Evolutionary conservation across 768 basidiomycete genomes (phyloP).

Genomic region (Suillus paluster): DNA sequence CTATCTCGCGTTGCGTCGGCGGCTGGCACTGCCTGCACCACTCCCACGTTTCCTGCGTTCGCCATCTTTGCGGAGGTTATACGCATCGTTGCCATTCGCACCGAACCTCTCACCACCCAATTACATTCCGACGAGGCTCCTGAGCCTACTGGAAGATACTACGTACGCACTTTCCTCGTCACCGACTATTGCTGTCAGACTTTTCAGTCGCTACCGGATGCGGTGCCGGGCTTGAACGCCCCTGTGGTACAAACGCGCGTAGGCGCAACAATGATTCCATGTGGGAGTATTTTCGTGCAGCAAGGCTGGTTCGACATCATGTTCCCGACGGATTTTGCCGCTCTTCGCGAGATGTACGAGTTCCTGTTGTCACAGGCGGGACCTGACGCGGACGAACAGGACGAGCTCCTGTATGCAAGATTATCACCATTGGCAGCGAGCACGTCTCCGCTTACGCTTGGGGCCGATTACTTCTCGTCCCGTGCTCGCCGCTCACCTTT

Average conservation of each 20-base stretch:
- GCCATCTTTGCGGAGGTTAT: conserved; percentile 62
- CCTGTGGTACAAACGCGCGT: conserved; percentile 97
- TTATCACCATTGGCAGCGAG: conserved; percentile 56
- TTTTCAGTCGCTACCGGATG: conserved; percentile 87
- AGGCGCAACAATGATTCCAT: conserved; percentile 84
- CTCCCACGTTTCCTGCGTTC: conserved; percentile 60
- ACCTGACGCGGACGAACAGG: conserved; percentile 17
- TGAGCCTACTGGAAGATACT: conserved; percentile 85
- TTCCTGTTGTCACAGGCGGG: conserved; percentile 65
- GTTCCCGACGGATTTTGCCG: conserved; percentile 92
- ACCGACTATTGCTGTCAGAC: conserved; percentile 93
- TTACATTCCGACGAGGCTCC: conserved; percentile 90
- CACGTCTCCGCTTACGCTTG: conserved; percentile 55
- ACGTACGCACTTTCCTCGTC: conserved; percentile 83
- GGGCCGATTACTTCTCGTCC: conserved; percentile 72
- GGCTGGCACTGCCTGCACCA: conserved; percentile 60
- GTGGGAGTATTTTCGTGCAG: conserved; percentile 87
- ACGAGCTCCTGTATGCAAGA: conserved; percentile 38
- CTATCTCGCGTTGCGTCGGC: conserved; percentile 71
- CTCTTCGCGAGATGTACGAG: conserved; percentile 90
- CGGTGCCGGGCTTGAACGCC: conserved; percentile 66
- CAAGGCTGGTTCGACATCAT: conserved; percentile 99
- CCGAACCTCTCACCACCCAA: conserved; percentile 88
- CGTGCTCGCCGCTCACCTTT: conserved; percentile 57
- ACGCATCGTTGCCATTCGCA: conserved; percentile 79